phyloP scores from a whole-genome alignment of 2,329 filamentous ascomycete species.

The Penicillium aurantiogriseum region DNA sequence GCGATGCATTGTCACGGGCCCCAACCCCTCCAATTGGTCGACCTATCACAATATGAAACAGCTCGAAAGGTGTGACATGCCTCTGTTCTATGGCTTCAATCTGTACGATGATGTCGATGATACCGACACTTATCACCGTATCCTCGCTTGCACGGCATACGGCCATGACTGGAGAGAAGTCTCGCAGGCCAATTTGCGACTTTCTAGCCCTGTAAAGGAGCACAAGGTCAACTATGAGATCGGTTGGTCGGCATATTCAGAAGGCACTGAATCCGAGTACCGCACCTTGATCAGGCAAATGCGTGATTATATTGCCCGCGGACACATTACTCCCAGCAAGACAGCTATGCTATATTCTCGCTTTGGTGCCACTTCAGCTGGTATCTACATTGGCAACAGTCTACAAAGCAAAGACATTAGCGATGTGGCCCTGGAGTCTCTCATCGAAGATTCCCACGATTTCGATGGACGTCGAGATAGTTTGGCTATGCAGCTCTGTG shows the following conservation, averaged over 20 bases:
- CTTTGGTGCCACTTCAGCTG: not conserved
- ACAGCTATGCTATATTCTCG: constrained; percentile 7
- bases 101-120: constrained; percentile 38
- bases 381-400: not conserved
- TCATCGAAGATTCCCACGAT: constrained; percentile 26
- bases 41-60: constrained; percentile 22
- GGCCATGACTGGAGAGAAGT: constrained; percentile 12
- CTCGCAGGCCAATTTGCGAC: rapidly evolving
- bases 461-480: constrained; percentile 26
- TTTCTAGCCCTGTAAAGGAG: not conserved
- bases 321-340: constrained; percentile 19
- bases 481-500: constrained; percentile 42
- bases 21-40: constrained; percentile 22
- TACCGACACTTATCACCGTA: constrained; percentile 26
- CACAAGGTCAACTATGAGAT: constrained; percentile 10
- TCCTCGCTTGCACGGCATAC: constrained; percentile 33
- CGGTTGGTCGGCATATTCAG: constrained; percentile 26
- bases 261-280: constrained; percentile 22
- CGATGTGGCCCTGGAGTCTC: constrained; percentile 27
- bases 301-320: constrained; percentile 29
- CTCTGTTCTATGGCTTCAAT: constrained; percentile 38
- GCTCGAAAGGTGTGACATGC: constrained; percentile 29
- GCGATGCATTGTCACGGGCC: constrained; percentile 19
- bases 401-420: not conserved
- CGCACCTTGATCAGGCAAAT: constrained; percentile 28